Percentiles rank a stretch among this genome's conserved stretches.
Conservation (phyloP, 2,329 filamentous ascomycete species). For the Zymoseptoria brevis region DNA sequence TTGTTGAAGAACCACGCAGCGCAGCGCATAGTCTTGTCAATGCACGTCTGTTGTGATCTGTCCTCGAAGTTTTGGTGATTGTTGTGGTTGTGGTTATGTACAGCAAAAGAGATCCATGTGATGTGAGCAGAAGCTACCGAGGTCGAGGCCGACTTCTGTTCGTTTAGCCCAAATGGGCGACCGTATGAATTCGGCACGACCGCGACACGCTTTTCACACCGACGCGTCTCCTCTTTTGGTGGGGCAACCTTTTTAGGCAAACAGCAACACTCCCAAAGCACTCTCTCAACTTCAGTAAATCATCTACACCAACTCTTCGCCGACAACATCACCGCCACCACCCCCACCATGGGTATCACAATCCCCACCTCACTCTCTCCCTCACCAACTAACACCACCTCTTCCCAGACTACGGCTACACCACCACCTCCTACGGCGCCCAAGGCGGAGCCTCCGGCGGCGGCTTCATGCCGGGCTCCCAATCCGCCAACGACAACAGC, state of each 20-base stretch:
- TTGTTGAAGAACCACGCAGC: no score
- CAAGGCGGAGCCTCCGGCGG: conserved; percentile 49
- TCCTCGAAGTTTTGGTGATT: no score
- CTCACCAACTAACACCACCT: conserved; percentile 1
- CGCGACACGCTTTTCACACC: neutral
- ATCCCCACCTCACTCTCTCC: neutral
- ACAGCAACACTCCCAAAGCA: neutral
- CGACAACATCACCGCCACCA: neutral
- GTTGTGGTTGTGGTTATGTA: no score
- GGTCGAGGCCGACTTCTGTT: no score
- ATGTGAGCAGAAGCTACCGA: no score
- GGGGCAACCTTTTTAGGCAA: neutral
- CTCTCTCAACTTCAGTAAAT: neutral
- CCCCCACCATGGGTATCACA: conserved; percentile 8
- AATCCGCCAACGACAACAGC: conserved; percentile 36
- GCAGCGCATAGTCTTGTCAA: no score
- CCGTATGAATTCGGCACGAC: no score
- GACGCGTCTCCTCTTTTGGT: neutral
- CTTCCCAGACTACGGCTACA: conserved; percentile 39
- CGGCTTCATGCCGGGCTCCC: conserved; percentile 48
- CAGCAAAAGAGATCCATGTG: no score
- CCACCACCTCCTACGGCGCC: conserved; percentile 49
- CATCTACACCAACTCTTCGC: neutral
- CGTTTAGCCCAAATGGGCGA: no score
- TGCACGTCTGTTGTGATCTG: no score